Evolutionary conservation across 768 basidiomycete species (phyloP).

Genomic region (Austroboletus eburneus): DNA sequence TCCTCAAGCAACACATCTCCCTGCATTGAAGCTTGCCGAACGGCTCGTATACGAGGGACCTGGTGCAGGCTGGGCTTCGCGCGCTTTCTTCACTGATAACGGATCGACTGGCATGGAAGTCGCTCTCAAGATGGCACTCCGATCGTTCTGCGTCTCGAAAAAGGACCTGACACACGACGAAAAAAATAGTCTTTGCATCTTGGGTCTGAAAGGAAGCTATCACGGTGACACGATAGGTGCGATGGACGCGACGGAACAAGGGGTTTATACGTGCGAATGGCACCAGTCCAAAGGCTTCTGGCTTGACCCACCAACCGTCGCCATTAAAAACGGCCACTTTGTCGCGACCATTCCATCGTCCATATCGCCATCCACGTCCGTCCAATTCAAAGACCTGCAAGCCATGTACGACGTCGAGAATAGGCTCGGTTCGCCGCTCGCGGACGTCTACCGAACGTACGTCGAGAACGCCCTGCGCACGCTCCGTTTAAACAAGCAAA

Average conservation of each 20-base stretch:
- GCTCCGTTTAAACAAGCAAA: constrained; percentile 38
- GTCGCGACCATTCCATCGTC: constrained; percentile 52
- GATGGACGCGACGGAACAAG: constrained; percentile 93
- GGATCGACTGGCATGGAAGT: constrained; percentile 97
- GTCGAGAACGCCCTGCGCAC: constrained; percentile 49
- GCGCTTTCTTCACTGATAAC: constrained; percentile 92
- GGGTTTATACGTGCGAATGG: constrained; percentile 95
- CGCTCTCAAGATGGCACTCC: constrained; percentile 94
- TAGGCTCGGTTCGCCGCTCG: constrained; percentile 60
- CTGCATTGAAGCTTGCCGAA: constrained; percentile 83
- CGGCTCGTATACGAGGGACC: constrained; percentile 69
- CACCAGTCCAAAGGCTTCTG: constrained; percentile 89
- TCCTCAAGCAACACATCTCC: constrained; percentile 81
- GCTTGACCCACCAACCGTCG: constrained; percentile 85
- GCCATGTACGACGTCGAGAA: constrained; percentile 66
- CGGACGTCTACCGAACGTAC: constrained; percentile 55
- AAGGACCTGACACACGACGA: constrained; percentile 32
- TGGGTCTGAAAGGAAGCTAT: constrained; percentile 90
- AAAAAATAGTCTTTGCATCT: constrained; percentile 59
- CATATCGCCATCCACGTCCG: constrained; percentile 31
- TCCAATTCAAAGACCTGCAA: constrained; percentile 40
- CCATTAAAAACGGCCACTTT: constrained; percentile 56
- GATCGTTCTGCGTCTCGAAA: constrained; percentile 51
- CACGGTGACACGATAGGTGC: constrained; percentile 97
- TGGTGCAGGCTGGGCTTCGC: constrained; percentile 85